Base-by-base conservation (phyloP, 164 flowering plant genomes). In the Euptelea pleiosperma region DNA sequence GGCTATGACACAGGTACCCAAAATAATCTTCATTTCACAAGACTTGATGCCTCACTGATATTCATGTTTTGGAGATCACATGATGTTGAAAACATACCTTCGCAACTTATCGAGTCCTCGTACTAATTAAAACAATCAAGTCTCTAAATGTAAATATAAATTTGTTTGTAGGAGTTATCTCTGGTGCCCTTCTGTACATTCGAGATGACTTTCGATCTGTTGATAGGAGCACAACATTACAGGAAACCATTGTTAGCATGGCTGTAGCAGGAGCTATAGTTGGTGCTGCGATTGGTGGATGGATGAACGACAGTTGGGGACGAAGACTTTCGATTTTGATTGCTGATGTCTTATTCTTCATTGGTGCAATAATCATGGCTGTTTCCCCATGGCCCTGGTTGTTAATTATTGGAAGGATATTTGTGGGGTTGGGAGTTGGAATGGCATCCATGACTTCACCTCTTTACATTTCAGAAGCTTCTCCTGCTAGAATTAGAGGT, bases 401-500 rank as follows among this genome's bases (percentile, higher is more conserved):
- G 47, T 77, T 91, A 11, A 82, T 87, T 30, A 0, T 81, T 3
- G 93, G 97, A 39, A 75, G 97, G 60, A n/a, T 87, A 16, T 63
- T 87, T 12, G 91, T 91, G 2, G 96, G 97, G 2, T 29, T 85
- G 1, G 97, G 97, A 31, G 96, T 91, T 25, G 96, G 97, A 49
- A 84, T 86, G 91, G 93, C 97, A 6, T 91, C 95, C 43, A 91
- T 87, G 93, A 91, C 95, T 1, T 40, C 97, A 3, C 93, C 96
- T 8, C 84, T 87, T 18, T 91, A 91, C 59, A 91, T 87, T 31
- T 91, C 96, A 0, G 96, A 91, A 74, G 81, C 86, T 40, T 91
- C 98, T 35, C 96, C 98, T 26, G 82, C 92, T 33, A 81, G 64
- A 65, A 82, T 92, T 30, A 71, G 98, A 66, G 98, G 98, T 1